Conservation (phyloP, 1,139 yeast species). For the Sugiyamaella pinicola region DNA sequence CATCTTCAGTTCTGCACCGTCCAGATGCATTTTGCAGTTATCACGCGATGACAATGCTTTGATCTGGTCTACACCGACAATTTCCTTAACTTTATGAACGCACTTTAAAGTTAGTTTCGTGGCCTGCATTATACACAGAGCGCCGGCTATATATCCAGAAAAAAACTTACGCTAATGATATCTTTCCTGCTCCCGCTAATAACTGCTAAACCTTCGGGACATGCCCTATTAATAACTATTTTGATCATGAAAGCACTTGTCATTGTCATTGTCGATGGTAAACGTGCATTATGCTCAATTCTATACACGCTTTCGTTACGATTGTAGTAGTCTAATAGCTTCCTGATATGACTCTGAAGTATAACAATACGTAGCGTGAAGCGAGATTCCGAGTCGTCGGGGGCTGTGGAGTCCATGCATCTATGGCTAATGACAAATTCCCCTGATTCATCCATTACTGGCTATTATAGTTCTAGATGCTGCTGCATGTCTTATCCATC, state of each 20-base stretch:
- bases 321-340: neutral
- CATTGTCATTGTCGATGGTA: neutral
- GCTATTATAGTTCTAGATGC: neutral
- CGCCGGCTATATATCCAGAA: neutral
- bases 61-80: neutral
- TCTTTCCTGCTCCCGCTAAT: neutral
- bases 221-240: neutral
- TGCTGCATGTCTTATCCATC: neutral
- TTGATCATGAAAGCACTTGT: neutral
- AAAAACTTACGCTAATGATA: constrained; percentile 7
- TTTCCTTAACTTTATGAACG: neutral
- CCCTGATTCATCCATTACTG: constrained; percentile 5
- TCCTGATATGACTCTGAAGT: constrained; percentile 1
- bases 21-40: neutral
- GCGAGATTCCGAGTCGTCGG: neutral
- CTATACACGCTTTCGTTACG: neutral
- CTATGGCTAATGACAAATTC: neutral
- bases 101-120: constrained; percentile 3
- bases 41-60: constrained; percentile 1
- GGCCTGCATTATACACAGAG: no score
- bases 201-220: constrained; percentile 14
- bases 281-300: neutral
- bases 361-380: constrained; percentile 2
- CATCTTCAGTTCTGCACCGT: neutral
- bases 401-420: neutral